Conservation (phyloP, 164 flowering plant genomes). For the Liquidambar formosana region DNA sequence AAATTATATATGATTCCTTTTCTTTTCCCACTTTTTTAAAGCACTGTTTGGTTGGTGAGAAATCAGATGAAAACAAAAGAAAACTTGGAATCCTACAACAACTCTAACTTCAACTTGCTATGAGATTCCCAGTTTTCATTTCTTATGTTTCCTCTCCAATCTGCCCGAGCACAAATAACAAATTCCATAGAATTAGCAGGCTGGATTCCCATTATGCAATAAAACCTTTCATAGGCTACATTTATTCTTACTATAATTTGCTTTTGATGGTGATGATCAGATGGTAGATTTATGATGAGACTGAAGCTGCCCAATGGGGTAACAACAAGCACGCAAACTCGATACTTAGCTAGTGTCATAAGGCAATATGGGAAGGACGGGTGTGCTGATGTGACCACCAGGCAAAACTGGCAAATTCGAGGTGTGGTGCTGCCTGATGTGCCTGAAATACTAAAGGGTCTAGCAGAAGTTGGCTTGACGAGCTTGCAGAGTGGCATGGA, state of each 20-base stretch:
- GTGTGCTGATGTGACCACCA: conserved; percentile 89
- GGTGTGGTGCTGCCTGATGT: conserved; percentile 86
- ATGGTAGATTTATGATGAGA: conserved; percentile 98
- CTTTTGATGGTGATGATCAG: conserved; percentile 26
- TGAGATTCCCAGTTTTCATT: neutral
- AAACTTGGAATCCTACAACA: neutral
- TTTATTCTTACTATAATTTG: neutral
- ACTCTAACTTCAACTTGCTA: neutral
- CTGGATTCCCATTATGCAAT: neutral
- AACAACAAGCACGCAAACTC: conserved; percentile 80
- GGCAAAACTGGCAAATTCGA: conserved; percentile 98
- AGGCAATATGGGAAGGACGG: conserved; percentile 81
- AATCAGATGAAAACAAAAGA: neutral
- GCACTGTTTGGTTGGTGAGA: too few species aligned
- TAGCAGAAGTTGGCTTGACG: conserved; percentile 73
- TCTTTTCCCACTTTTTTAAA: too few species aligned
- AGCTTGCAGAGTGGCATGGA: conserved; percentile 99
- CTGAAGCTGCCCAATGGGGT: conserved; percentile 98
- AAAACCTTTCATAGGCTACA: neutral
- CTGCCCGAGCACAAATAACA: neutral
- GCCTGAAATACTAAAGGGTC: conserved; percentile 79
- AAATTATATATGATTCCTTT: too few species aligned
- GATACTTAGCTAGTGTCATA: conserved; percentile 80
- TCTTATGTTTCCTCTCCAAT: neutral
- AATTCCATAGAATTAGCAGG: neutral